A percentile compares a stretch with the other conserved stretches of the same genome.
Conservation (phyloP, 1,284 basidiomycete genomes). For the Trichosporon faecale region DNA sequence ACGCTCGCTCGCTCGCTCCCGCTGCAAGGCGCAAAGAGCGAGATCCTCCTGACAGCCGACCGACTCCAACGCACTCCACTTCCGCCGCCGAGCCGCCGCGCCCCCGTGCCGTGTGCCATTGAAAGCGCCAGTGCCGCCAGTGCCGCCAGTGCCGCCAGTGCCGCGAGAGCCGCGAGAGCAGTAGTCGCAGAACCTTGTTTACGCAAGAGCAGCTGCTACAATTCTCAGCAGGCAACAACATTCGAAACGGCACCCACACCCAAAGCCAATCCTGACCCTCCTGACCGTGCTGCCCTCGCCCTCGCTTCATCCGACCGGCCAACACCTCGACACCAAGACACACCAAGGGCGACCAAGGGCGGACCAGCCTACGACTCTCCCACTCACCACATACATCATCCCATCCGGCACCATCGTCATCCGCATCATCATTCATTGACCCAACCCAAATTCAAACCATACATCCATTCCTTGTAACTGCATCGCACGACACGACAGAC, state of each 20-base stretch:
- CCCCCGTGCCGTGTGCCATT: neutral
- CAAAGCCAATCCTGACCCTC: constrained; percentile 8
- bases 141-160: neutral
- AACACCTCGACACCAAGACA: neutral
- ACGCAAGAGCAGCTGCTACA: constrained; percentile 7
- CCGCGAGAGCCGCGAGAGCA: neutral
- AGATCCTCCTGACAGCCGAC: neutral
- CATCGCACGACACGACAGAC: constrained; percentile 9
- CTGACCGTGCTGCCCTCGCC: neutral
- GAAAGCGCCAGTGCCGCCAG: neutral
- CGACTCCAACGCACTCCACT: neutral
- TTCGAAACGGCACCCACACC: constrained; percentile 9
- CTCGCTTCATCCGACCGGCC: neutral
- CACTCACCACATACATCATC: constrained; percentile 9
- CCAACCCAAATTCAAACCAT: constrained; percentile 12
- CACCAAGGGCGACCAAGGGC: constrained; percentile 1
- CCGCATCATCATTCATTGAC: constrained; percentile 10
- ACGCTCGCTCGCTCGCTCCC: no score
- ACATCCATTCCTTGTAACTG: constrained; percentile 10
- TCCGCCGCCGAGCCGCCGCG: neutral
- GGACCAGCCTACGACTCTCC: constrained; percentile 9
- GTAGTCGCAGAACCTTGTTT: neutral
- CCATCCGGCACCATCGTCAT: constrained; percentile 9
- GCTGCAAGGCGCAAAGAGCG: neutral
- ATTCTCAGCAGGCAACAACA: constrained; percentile 8